Base-by-base conservation (phyloP, 2,329 filamentous ascomycete species). In the Scedosporium dehoogii region DNA sequence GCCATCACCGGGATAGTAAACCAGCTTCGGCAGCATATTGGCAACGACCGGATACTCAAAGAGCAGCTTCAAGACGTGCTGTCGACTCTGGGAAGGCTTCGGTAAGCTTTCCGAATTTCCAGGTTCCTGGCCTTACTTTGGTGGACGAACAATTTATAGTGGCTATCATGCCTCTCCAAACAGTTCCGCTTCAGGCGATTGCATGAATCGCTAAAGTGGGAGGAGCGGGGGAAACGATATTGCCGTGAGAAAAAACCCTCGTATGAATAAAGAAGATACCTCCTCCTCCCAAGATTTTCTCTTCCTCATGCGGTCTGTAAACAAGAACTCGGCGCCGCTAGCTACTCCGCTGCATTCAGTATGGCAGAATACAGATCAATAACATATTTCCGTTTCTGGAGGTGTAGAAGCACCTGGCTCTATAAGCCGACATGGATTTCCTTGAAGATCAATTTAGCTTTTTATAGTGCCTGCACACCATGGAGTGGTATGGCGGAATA, bases 1-100 rank as follows among this genome's bases (percentile, higher is more conserved):
- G 81, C 82, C 6, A 72, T 87, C 12, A 66, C 74, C 7, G 80
- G 81, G 3, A 73, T 85, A 59, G 78, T 77, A 3, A 68, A 67
- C 33, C 77, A 77, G 66, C 63, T 85, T 66, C 71, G 69, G 46
- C 63, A 59, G 18, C 69, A 69, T n/a, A 63, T 74, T 1, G 71
- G 70, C 3, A 66, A 64, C 2, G 64, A 70, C 18, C 69, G 73
- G 10, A 71, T 67, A 12, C 65, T 83, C 53, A 66, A 68, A 42
- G 77, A 78, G 61, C 73, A 73, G 2, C 69, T 85, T 59, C 76
- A 79, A 14, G 81, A 84, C 68, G 78, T 79, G 18, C 63, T 73
- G 18, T 51, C 62, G 21, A 74, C 73, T 3, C 38, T 78, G 51
- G 64, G 62, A n/a, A 64, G 59, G 2, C 56, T 75, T 33, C 57